Evolutionary conservation across 1,284 basidiomycete species (phyloP), one percentile per base, ranked within the genome.

Genomic region (Trichosporon ovoides): DNA sequence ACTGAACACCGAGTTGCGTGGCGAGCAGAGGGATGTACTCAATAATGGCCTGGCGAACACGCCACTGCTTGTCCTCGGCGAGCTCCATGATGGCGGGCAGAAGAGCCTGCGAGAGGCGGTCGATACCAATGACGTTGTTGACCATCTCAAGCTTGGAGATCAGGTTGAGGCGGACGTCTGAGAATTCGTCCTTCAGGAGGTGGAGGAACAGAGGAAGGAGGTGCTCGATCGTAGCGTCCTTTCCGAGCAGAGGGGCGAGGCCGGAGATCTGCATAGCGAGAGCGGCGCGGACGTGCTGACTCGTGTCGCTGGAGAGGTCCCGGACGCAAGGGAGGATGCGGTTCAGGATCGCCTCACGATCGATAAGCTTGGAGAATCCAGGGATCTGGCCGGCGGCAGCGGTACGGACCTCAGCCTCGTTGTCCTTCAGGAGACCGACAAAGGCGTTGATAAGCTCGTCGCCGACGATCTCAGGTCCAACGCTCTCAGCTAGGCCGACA

Each of bases 61-160:
- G 88, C 96, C 96, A 99, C 67, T 97, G 97, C 79, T 98, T 99
- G 82, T 99, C 96, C 78, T 98, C 96, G 22, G 96, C 95, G 48
- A 99, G 82, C 75, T 98, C 91, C 68, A 98, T 91, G 67, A 99
- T 98, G 34, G 96, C 96, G 9, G 96, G 96, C 20, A 99, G 84
- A 37, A 99, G 85, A 61, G 92, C 96, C 72, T 97, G 93, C 6
- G 93, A 94, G 50, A 99, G 81, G 19, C 94, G 83, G 61, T 98
- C 92, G 70, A 98, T 97, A 50, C 97, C 96, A 66, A 99, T 98
- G 37, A 98, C 96, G 60, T 85, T 82, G 75, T 98, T 96, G 67
- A 99, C 95, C 58, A 88, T 89, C 78, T 99, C 96, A 51, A 99
- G 84, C 79, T 98, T 98, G 80, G 93, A 94, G 79, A 99, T 99